These are phyloP conservation scores for Fusarium chaquense DNA, from an alignment of 2,329 filamentous ascomycete species.

Conservation along the genomic window DNA sequence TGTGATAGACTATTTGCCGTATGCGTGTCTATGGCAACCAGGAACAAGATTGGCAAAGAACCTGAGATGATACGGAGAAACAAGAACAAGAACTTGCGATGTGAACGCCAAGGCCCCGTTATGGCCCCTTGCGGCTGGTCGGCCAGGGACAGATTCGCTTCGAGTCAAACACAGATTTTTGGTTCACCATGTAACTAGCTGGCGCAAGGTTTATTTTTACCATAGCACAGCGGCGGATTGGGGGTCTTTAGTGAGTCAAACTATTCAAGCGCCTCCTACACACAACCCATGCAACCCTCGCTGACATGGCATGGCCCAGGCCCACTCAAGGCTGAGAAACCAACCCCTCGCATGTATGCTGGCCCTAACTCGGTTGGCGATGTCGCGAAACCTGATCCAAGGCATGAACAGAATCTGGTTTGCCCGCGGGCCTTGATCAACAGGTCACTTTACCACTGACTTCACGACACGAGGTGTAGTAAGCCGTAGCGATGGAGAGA, in stretches of 20 bases:
- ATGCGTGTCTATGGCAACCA: constrained; percentile 23
- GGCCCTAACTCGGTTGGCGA: constrained; percentile 40
- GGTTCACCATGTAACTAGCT: constrained; percentile 30
- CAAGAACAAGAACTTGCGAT: constrained; percentile 23
- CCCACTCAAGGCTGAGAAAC: constrained; percentile 36
- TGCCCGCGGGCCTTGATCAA: constrained; percentile 13
- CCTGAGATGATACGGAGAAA: neutral
- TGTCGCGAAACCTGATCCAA: constrained; percentile 28
- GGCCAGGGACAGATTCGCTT: constrained; percentile 45
- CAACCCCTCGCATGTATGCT: constrained; percentile 47
- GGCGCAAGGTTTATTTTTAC: constrained; percentile 48
- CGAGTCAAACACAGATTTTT: constrained; percentile 39
- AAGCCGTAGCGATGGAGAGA: neutral
- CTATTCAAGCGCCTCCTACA: constrained; percentile 36
- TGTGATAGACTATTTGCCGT: neutral
- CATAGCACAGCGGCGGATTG: constrained; percentile 38
- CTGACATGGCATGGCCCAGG: constrained; percentile 32
- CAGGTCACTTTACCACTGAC: neutral
- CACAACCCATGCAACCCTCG: constrained; percentile 21
- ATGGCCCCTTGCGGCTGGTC: constrained; percentile 40
- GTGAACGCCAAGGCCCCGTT: constrained; percentile 25
- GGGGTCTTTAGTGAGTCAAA: constrained; percentile 42
- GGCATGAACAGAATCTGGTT: constrained; percentile 18
- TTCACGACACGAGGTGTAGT: neutral
- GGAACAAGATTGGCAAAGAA: constrained; percentile 14